Base-by-base conservation (phyloP, 352 stramenopile genomes). In the Phytophthora tentaculata region DNA sequence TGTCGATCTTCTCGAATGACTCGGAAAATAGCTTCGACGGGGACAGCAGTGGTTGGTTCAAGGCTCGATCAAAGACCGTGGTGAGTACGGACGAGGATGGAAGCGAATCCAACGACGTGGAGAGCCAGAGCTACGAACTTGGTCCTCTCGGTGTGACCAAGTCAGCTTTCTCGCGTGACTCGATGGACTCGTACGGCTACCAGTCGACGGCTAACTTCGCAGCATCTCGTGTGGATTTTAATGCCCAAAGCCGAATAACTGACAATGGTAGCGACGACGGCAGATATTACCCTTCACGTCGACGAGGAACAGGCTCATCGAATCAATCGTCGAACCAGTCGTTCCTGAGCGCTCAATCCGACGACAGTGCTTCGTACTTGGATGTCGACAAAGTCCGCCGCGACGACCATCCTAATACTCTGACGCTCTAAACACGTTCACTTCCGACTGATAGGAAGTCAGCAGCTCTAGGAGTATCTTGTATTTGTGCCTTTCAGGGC, bases 321-420 rank as follows among this genome's bases (percentile, higher is more conserved):
- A 67, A 83, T 57, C 71, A 76, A 32, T 92, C 82, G 32, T 84
- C 83, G 37, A 69, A 85, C 61, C 67, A 79, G 47, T 92, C 84
- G 14, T 78, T 84, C 23, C 48, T 88, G 32, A 93, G 84, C 49
- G 67, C 76, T 51, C 79, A 77, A 3, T 93, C 84, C 2, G 78
- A 90, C 26, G 83, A 91, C 44, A 87, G 86, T 22, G 64, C 71
- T 10, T 80, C 64, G 8, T 90, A 86, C 47, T 86, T 88, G 64
- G 78, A 89, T 24, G 52, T 61, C 23, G 61, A 78, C 28, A 78
- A 67, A 51, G 51, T 56, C 6, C 62, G 48, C 24, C 37, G 50
- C 12, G 57, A 71, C 23, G 54, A 66, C 24, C 45, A 72, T 56
- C 45, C 32, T 17, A 78, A 62, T 45, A 73, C 57, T 1, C 37